Evolutionary conservation across 257 asterid genomes (phyloP).

Genomic region (Lithospermum erythrorhizon): DNA sequence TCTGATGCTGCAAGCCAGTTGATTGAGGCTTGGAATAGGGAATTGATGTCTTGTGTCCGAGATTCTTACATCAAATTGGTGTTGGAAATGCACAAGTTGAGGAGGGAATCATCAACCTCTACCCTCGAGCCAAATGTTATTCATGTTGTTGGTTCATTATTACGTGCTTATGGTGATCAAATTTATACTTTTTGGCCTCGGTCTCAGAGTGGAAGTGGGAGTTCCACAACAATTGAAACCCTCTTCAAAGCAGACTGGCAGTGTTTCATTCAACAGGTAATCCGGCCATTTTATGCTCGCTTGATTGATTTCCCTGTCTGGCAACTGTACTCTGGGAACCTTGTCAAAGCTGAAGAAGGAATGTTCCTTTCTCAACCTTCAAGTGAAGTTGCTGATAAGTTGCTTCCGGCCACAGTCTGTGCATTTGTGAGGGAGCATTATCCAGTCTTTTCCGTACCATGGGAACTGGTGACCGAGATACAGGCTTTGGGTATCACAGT

Average conservation of each 20-base stretch:
- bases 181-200: constrained; percentile 88
- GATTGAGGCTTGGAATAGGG: constrained; percentile 94
- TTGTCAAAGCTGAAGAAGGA: constrained; percentile 84
- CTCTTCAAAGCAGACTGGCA: constrained; percentile 62
- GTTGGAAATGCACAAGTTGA: constrained; percentile 83
- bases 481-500: constrained; percentile 72
- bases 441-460: constrained; percentile 95
- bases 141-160: constrained; percentile 38
- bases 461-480: constrained; percentile 90
- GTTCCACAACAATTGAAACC: constrained; percentile 22
- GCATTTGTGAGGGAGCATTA: constrained; percentile 92
- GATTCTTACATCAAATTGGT: constrained; percentile 80
- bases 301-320: constrained; percentile 82
- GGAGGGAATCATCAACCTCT: constrained; percentile 62
- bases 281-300: constrained; percentile 68
- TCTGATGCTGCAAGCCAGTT: constrained; percentile 81
- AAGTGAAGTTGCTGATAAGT: constrained; percentile 56
- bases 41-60: constrained; percentile 84
- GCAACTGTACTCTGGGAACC: constrained; percentile 83
- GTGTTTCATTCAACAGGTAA: constrained; percentile 65
- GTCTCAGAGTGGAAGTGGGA: constrained; percentile 39
- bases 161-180: constrained; percentile 56
- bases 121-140: constrained; percentile 48
- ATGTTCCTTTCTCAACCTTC: constrained; percentile 98
- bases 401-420: constrained; percentile 84